These are phyloP conservation scores for Mollisiaceae sp. DNA, from an alignment of 2,329 filamentous ascomycete genomes.

Conservation along the genomic window DNA sequence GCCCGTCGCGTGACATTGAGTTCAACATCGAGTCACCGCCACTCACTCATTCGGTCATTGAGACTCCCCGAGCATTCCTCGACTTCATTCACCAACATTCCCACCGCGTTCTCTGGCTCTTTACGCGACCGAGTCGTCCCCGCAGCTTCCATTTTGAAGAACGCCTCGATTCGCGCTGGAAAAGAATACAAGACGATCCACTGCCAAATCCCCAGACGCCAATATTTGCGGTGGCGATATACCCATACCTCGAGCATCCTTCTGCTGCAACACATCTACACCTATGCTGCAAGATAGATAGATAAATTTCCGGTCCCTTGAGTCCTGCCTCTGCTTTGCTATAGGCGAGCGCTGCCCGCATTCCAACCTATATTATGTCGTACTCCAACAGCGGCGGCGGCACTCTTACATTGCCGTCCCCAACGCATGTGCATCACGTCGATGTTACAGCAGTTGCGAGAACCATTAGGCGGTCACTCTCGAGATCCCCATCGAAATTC, in stretches of 20 bases:
- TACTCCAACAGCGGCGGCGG: constrained; percentile 69
- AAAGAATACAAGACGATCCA: background rate
- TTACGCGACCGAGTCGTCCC: background rate
- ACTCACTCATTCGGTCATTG: constrained; percentile 3
- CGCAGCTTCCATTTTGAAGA: background rate
- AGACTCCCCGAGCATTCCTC: constrained; percentile 24
- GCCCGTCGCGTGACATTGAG: constrained; percentile 3
- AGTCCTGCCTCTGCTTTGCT: constrained; percentile 21
- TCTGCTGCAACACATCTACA: constrained; percentile 13
- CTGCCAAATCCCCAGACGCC: background rate
- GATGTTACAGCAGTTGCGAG: constrained; percentile 83
- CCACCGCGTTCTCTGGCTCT: background rate
- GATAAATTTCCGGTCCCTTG: constrained; percentile 10
- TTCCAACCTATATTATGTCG: constrained; percentile 53
- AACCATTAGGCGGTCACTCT: constrained; percentile 84
- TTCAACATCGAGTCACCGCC: constrained; percentile 10
- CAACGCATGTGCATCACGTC: constrained; percentile 80
- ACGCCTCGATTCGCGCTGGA: background rate
- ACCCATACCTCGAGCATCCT: constrained; percentile 3
- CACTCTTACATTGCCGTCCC: constrained; percentile 85
- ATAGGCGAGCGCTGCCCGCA: constrained; percentile 31
- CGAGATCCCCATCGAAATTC: constrained; percentile 93
- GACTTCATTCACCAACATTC: constrained; percentile 16
- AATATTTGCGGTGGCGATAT: constrained; percentile 3
- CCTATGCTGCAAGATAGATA: constrained; percentile 33